Conservation (phyloP, 73 alveolate species). For the Paramecium sexaurelia region DNA sequence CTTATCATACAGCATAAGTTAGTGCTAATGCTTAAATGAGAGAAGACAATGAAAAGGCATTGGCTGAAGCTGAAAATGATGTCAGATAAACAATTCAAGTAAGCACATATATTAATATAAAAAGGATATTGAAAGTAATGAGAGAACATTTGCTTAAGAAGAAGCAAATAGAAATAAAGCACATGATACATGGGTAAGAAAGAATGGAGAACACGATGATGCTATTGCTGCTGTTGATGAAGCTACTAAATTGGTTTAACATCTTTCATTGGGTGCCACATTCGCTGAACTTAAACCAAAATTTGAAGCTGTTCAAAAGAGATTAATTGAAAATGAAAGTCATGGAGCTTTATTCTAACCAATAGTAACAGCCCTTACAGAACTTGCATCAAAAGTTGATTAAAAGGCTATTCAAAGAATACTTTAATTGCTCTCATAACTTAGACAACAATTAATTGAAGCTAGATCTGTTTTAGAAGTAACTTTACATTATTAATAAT, state of each 20-base stretch:
- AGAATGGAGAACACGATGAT: slow-evolving; percentile 52
- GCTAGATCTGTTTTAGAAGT: slow-evolving; percentile 41
- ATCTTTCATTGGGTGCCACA: slow-evolving; percentile 55
- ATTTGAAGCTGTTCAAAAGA: slow-evolving; percentile 53
- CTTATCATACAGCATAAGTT: slow-evolving; percentile 49
- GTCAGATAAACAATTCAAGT: slow-evolving; percentile 42
- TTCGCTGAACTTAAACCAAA: slow-evolving; percentile 52
- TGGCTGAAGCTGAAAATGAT: slow-evolving; percentile 51
- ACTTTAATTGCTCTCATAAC: not conserved
- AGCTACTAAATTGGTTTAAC: slow-evolving; percentile 51
- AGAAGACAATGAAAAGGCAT: slow-evolving; percentile 55
- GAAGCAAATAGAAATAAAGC: slow-evolving; percentile 55
- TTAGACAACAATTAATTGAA: slow-evolving; percentile 37
- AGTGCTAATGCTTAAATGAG: slow-evolving; percentile 43
- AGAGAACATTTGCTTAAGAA: slow-evolving; percentile 39
- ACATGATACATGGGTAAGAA: slow-evolving; percentile 47
- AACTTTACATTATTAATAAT: not conserved
- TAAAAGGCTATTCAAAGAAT: slow-evolving; percentile 54
- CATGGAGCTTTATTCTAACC: slow-evolving; percentile 57
- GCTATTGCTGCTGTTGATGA: slow-evolving; percentile 58
- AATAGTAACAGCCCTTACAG: slow-evolving; percentile 46
- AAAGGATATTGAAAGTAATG: slow-evolving; percentile 48
- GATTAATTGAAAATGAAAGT: slow-evolving; percentile 39
- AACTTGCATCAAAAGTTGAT: slow-evolving; percentile 49
- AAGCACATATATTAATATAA: not conserved